A percentile compares a stretch with the other conserved stretches of the same genome.
Evolutionary conservation across 305 asterid species (phyloP).

Genomic region (Fraxinus velutina): DNA sequence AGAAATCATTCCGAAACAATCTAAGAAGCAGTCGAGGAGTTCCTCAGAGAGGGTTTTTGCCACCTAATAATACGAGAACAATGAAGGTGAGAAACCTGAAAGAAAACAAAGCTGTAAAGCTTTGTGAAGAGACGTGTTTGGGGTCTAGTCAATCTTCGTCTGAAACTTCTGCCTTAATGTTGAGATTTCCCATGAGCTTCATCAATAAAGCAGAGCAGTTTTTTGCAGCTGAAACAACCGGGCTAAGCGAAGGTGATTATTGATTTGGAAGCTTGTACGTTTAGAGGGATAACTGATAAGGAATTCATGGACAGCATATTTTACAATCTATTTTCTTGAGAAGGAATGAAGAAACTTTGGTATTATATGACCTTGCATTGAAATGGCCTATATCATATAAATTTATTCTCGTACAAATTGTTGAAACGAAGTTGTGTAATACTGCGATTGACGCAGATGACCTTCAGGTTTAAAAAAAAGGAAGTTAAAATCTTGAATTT

Average conservation of each 20-base stretch:
- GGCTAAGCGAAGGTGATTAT: constrained; percentile 21
- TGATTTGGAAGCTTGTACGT: constrained; percentile 19
- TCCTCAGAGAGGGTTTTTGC: constrained; percentile 44
- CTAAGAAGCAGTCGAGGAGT: constrained; percentile 40
- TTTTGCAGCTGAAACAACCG: constrained; percentile 48
- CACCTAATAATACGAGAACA: constrained; percentile 33
- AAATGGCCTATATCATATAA: neutral
- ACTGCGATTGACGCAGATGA: neutral
- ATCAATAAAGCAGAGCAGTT: constrained; percentile 72
- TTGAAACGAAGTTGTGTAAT: neutral
- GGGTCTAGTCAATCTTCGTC: constrained; percentile 39
- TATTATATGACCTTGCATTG: neutral
- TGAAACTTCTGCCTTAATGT: constrained; percentile 48
- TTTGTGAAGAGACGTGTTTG: constrained; percentile 50
- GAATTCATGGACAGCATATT: neutral
- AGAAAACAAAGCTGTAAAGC: constrained; percentile 54
- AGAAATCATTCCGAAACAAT: constrained; percentile 40
- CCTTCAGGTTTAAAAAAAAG: neutral
- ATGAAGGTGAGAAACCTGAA: constrained; percentile 50
- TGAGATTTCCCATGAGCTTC: constrained; percentile 73
- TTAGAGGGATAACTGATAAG: neutral
- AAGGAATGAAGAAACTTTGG: neutral
- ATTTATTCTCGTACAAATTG: neutral
- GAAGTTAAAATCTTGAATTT: neutral
- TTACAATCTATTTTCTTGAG: neutral